phyloP scores from a whole-genome alignment of 148 eudicot genomes.

The Cornus florida region DNA sequence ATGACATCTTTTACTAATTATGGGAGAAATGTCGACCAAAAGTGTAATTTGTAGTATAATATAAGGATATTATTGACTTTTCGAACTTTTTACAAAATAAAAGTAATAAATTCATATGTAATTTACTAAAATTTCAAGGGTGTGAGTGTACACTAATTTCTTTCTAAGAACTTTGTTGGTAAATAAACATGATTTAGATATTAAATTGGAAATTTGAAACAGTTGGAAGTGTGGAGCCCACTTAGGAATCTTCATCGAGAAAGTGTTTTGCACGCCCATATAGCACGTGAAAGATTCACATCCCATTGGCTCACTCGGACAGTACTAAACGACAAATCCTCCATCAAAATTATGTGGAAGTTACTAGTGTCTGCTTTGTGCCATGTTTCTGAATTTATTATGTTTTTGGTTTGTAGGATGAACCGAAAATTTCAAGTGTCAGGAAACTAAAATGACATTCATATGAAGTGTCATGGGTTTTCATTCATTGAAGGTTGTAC shows the following conservation, averaged over 20 bases:
- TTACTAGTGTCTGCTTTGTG: neutral
- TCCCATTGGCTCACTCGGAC: neutral
- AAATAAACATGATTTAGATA: too few relatives aligned
- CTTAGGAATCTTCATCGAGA: neutral
- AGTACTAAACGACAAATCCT: neutral
- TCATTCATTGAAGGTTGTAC: neutral
- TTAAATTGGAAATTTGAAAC: too few relatives aligned
- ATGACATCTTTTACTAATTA: too few relatives aligned
- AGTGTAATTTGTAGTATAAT: too few relatives aligned
- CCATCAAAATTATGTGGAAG: neutral
- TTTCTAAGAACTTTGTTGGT: too few relatives aligned
- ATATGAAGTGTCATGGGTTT: neutral
- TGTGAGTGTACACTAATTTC: too few relatives aligned
- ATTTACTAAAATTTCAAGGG: too few relatives aligned
- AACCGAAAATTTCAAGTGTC: slow-evolving; percentile 20
- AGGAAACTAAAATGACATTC: slow-evolving; percentile 15
- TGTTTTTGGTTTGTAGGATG: slow-evolving; percentile 36
- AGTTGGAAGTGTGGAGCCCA: neutral
- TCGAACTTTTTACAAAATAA: too few relatives aligned
- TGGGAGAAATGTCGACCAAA: too few relatives aligned
- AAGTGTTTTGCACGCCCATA: neutral
- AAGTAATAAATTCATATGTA: too few relatives aligned
- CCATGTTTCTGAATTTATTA: neutral
- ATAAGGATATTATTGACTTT: too few relatives aligned
- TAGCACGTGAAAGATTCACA: neutral